Evolutionary conservation across 306 rosid species (phyloP).

Genomic region (Hippophae gyantsensis): DNA sequence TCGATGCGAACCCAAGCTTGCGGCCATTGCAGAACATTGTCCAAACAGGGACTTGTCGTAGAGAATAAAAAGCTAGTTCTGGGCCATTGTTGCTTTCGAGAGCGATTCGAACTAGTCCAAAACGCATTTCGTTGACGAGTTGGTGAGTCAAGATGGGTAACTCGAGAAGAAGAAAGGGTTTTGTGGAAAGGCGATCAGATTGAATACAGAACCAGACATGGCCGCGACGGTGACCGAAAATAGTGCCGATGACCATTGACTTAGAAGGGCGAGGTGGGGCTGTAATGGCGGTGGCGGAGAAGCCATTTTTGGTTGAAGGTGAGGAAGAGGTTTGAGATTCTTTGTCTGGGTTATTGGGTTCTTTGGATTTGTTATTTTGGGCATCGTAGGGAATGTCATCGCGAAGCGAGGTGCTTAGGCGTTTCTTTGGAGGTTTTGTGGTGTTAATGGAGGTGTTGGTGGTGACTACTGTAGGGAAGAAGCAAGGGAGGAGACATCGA

Average conservation of each 20-base stretch:
- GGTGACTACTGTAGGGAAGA: constrained; percentile 29
- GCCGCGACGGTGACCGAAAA: constrained; percentile 78
- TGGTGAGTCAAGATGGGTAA: constrained; percentile 58
- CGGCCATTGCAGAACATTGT: constrained; percentile 62
- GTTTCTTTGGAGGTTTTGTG: constrained; percentile 41
- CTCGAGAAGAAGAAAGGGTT: constrained; percentile 69
- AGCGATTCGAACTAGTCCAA: constrained; percentile 74
- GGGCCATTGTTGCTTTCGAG: constrained; percentile 40
- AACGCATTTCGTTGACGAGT: constrained; percentile 75
- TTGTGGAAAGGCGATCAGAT: constrained; percentile 41
- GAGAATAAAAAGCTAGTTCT: constrained; percentile 40
- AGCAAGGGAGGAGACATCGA: constrained; percentile 75
- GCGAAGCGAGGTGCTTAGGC: constrained; percentile 55
- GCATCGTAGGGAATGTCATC: constrained; percentile 19
- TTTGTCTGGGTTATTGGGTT: constrained; percentile 14
- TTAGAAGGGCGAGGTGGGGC: constrained; percentile 47
- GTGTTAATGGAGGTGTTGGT: constrained; percentile 5
- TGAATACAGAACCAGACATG: constrained; percentile 85
- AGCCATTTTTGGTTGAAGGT: constrained; percentile 1
- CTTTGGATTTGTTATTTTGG: background rate
- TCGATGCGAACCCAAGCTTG: constrained; percentile 53
- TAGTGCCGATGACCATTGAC: constrained; percentile 76
- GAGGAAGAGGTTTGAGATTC: constrained; percentile 37
- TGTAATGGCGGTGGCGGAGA: background rate
- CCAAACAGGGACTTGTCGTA: constrained; percentile 64